Percentiles rank a stretch among this genome's conserved stretches.
Conservation (phyloP, 2,329 filamentous ascomycete species). For the Paecilomyces formosus region DNA sequence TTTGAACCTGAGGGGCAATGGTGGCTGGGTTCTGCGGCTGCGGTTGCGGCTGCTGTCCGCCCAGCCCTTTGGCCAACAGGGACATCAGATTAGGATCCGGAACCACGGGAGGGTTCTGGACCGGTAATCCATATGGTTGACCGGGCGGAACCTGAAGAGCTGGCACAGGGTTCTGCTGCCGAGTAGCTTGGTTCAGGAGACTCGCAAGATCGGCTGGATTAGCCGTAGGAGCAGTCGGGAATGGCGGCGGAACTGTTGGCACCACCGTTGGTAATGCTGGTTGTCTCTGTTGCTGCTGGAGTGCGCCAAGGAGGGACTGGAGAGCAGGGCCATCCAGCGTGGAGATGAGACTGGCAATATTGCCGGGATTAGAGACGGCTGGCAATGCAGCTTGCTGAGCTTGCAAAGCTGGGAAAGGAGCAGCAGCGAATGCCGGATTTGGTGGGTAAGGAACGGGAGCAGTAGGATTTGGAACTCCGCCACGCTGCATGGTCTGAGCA, state of each 20-base stretch:
- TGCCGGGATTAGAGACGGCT: conserved; percentile 34
- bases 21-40: conserved; percentile 26
- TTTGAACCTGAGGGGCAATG: conserved; percentile 35
- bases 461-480: conserved; percentile 22
- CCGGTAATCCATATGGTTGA: conserved; percentile 23
- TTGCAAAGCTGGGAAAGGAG: conserved; percentile 23
- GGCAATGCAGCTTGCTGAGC: conserved; percentile 24
- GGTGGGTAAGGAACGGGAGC: conserved; percentile 17
- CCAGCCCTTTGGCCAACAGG: conserved; percentile 29
- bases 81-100: conserved; percentile 31
- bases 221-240: conserved; percentile 23
- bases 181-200: conserved; percentile 31
- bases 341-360: conserved; percentile 58
- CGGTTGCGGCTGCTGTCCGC: conserved; percentile 28
- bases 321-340: conserved; percentile 62
- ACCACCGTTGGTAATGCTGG: conserved; percentile 27
- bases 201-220: conserved; percentile 34
- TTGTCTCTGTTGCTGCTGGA: conserved; percentile 42
- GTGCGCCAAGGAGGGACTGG: conserved; percentile 60
- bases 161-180: conserved; percentile 21
- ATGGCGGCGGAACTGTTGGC: conserved; percentile 27
- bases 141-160: conserved; percentile 21
- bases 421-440: conserved; percentile 29
- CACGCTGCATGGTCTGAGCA: conserved; percentile 33
- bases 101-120: conserved; percentile 18